Evolutionary conservation across 2,329 filamentous ascomycete species (phyloP).

Genomic region (Dothideomycetes sp.): DNA sequence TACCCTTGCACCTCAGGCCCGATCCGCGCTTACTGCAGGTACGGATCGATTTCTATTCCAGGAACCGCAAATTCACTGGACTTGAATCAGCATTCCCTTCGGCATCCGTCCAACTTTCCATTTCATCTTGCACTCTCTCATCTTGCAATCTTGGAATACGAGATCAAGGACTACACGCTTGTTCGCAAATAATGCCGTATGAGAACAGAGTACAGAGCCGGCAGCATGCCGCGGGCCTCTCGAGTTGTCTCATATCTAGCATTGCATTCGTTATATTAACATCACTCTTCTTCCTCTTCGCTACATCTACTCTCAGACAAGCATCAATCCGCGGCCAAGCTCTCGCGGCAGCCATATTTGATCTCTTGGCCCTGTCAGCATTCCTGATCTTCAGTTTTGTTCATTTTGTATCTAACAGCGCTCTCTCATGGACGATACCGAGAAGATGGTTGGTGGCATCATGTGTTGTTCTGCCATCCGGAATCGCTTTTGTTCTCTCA

Average conservation of each 20-base stretch:
- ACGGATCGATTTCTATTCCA: too few relatives aligned
- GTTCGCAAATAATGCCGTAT: too few relatives aligned
- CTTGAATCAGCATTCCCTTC: too few relatives aligned
- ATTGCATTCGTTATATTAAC: conserved; percentile 4
- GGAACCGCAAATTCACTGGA: too few relatives aligned
- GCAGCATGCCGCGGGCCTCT: background rate
- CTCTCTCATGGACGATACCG: background rate
- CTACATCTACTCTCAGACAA: conserved; percentile 4
- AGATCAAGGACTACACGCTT: background rate
- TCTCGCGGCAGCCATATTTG: conserved; percentile 12
- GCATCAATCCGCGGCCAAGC: conserved; percentile 5
- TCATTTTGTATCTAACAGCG: conserved; percentile 1
- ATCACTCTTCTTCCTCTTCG: conserved; percentile 8
- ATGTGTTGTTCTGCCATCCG: conserved; percentile 6
- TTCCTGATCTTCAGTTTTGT: conserved; percentile 9
- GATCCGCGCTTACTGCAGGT: background rate
- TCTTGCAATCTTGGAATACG: background rate
- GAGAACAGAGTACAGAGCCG: background rate
- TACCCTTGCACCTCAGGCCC: background rate
- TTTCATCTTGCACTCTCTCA: background rate
- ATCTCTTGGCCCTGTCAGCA: conserved; percentile 10
- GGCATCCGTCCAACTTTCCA: background rate
- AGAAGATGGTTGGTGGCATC: conserved; percentile 2
- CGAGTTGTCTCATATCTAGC: conserved; percentile 7
- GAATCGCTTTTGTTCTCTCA: conserved; percentile 13